Percentiles rank a stretch among this genome's conserved stretches.
These are phyloP conservation scores for Chaetomidium leptoderma DNA, from an alignment of 495 filamentous ascomycete genomes.

Conservation along the genomic window DNA sequence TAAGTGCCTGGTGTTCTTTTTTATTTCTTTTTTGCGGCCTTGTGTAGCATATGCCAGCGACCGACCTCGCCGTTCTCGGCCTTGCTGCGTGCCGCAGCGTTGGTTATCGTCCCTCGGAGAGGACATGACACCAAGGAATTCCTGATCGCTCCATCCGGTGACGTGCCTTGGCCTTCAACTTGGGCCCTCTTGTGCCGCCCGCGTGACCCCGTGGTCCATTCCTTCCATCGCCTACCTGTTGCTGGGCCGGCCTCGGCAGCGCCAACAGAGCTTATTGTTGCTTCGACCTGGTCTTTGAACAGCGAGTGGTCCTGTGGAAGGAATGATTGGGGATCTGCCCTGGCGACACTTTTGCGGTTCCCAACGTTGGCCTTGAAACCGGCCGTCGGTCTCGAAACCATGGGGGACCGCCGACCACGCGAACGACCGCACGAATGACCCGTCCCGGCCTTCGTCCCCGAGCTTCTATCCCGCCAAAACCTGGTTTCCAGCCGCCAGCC, in stretches of 20 bases:
- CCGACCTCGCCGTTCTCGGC: slow-evolving; percentile 1
- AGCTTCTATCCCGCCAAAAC: slow-evolving; percentile 9
- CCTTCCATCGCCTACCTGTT: slow-evolving; percentile 11
- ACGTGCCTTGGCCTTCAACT: slow-evolving; percentile 18
- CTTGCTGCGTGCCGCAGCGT: slow-evolving; percentile 8
- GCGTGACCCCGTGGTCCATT: slow-evolving; percentile 16
- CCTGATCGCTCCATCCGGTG: slow-evolving; percentile 24
- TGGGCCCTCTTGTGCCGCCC: slow-evolving; percentile 3
- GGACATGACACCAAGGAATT: slow-evolving; percentile 17
- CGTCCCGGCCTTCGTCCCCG: background rate
- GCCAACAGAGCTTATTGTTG: slow-evolving; percentile 7
- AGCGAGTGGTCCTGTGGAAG: background rate
- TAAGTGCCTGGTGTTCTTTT: slow-evolving; percentile 15
- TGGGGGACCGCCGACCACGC: slow-evolving; percentile 16
- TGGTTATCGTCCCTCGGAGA: slow-evolving; percentile 14
- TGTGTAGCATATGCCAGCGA: slow-evolving; percentile 9
- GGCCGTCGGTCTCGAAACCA: slow-evolving; percentile 24
- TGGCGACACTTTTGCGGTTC: slow-evolving; percentile 20
- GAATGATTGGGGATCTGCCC: slow-evolving; percentile 7
- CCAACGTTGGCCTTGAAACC: slow-evolving; percentile 22
- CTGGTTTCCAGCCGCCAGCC: slow-evolving; percentile 5
- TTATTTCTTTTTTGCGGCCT: slow-evolving; percentile 8
- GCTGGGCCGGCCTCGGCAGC: slow-evolving; percentile 4
- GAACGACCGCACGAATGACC: slow-evolving; percentile 7
- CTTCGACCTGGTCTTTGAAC: slow-evolving; percentile 7